phyloP scores from a whole-genome alignment of 2,329 filamentous ascomycete genomes.

The Neodidymelliopsis sp. region DNA sequence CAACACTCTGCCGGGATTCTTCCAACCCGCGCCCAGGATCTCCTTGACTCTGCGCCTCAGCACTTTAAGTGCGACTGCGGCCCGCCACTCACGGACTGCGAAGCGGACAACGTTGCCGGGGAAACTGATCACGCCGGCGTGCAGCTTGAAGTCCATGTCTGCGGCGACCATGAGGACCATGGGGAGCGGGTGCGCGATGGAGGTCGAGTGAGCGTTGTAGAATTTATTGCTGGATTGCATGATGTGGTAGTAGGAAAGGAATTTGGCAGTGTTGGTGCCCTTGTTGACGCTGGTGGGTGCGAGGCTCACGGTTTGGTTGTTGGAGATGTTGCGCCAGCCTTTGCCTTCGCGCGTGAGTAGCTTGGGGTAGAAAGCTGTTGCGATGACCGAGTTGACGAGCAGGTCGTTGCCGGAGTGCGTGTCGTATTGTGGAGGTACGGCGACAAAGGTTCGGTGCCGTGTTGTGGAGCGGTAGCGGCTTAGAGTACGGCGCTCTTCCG shows the following conservation, averaged over 20 bases:
- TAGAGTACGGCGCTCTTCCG: constrained; percentile 74
- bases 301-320: constrained; percentile 88
- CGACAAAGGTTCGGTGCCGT: constrained; percentile 78
- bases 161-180: constrained; percentile 76
- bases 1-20: constrained; percentile 54
- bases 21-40: constrained; percentile 75
- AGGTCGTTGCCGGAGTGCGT: constrained; percentile 80
- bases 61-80: constrained; percentile 85
- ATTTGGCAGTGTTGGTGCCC: constrained; percentile 66
- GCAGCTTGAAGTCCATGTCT: constrained; percentile 86
- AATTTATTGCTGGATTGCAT: constrained; percentile 87
- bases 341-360: constrained; percentile 84
- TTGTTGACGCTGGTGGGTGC: constrained; percentile 92
- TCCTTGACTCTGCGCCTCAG: constrained; percentile 77
- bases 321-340: constrained; percentile 88
- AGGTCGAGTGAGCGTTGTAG: constrained; percentile 79
- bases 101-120: constrained; percentile 90
- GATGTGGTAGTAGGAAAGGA: constrained; percentile 95
- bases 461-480: constrained; percentile 72
- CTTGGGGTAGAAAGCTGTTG: constrained; percentile 96
- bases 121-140: constrained; percentile 83
- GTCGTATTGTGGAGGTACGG: constrained; percentile 78
- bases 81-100: constrained; percentile 85
- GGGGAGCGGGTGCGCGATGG: constrained; percentile 79
- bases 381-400: constrained; percentile 81